Conservation (phyloP, 176 grass and related monocot species). For the Avena sativa region DNA sequence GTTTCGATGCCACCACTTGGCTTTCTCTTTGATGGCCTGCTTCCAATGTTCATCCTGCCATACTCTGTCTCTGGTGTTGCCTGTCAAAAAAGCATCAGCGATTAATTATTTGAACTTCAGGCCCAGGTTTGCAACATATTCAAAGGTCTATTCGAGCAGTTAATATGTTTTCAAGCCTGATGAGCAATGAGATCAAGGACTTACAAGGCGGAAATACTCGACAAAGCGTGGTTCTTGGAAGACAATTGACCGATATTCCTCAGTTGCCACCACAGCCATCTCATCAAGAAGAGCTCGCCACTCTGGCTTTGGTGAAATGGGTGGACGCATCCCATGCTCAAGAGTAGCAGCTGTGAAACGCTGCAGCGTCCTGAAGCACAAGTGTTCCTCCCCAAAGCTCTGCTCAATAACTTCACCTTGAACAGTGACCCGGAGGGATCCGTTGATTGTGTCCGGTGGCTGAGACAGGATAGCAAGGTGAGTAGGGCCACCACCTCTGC, state of each 20-base stretch:
- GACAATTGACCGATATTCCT: constrained; percentile 79
- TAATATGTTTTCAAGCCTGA: constrained; percentile 14
- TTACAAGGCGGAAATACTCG: constrained; percentile 85
- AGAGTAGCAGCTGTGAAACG: constrained; percentile 84
- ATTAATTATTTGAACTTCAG: neutral
- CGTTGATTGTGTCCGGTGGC: constrained; percentile 76
- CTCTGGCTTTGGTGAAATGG: constrained; percentile 70
- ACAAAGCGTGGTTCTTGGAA: constrained; percentile 84
- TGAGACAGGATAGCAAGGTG: constrained; percentile 90
- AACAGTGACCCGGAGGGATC: constrained; percentile 75
- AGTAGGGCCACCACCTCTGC: constrained; percentile 84
- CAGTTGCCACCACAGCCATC: constrained; percentile 76
- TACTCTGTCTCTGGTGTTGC: constrained; percentile 81
- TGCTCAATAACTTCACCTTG: constrained; percentile 90
- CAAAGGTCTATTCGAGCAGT: constrained; percentile 1
- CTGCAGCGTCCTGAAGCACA: constrained; percentile 84
- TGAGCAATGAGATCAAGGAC: constrained; percentile 16
- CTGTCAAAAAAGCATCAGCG: constrained; percentile 46
- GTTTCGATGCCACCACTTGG: constrained; percentile 82
- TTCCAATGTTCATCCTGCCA: constrained; percentile 89
- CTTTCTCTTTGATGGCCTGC: constrained; percentile 81
- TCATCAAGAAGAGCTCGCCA: constrained; percentile 79
- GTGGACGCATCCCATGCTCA: constrained; percentile 83
- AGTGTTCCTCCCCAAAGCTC: constrained; percentile 80
- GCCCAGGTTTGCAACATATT: constrained; percentile 6